Conservation (phyloP, 2,329 filamentous ascomycete species). For the Cucurbitaria berberidis region DNA sequence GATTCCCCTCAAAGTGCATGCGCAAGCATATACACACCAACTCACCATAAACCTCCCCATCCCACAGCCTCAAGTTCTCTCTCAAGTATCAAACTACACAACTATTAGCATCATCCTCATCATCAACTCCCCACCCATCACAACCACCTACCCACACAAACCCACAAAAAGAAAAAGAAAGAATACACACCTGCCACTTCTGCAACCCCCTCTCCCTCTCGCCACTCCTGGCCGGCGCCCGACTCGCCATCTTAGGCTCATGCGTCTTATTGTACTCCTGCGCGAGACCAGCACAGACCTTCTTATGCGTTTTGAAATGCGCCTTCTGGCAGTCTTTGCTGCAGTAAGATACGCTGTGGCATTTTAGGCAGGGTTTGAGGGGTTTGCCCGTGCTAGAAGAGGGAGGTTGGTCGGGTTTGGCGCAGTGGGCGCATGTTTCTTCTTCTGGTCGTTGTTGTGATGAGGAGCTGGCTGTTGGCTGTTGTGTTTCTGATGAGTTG, state of each 20-base stretch:
- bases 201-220: constrained; percentile 45
- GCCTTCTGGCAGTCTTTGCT: constrained; percentile 51
- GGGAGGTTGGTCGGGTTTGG: constrained; percentile 18
- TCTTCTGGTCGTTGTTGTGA: constrained; percentile 8
- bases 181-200: constrained; percentile 52
- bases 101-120: not conserved
- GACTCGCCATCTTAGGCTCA: constrained; percentile 49
- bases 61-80: too few relatives aligned
- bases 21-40: too few relatives aligned
- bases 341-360: constrained; percentile 50
- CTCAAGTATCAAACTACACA: not conserved
- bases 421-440: constrained; percentile 35
- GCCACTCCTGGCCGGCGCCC: constrained; percentile 39
- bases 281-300: constrained; percentile 46
- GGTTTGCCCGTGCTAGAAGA: too few relatives aligned
- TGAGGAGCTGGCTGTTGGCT: not conserved
- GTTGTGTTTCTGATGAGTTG: not conserved
- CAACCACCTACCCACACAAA: not conserved
- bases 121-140: too few relatives aligned
- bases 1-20: too few relatives aligned
- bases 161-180: too few relatives aligned
- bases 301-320: constrained; percentile 50
- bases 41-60: too few relatives aligned
- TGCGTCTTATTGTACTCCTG: constrained; percentile 49
- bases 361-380: constrained; percentile 49